A percentile compares a stretch with the other conserved stretches of the same genome.
Conservation (phyloP, 495 filamentous ascomycete genomes). For the Cenococcum geophilum region DNA sequence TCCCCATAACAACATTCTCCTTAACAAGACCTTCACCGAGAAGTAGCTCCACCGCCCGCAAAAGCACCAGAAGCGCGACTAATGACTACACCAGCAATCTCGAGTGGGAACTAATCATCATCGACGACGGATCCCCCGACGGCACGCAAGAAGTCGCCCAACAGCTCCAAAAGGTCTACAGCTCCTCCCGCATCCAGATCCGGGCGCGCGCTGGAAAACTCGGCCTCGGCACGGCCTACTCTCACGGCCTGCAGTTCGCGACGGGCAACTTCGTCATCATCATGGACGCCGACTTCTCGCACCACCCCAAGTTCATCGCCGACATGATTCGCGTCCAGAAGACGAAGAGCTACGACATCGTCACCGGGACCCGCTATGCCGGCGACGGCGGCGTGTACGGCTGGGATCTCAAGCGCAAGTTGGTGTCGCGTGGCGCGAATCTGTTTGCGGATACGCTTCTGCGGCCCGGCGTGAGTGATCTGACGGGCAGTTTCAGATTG, state of each 20-base stretch:
- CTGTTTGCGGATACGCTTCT: conserved; percentile 92
- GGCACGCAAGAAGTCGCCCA: conserved; percentile 83
- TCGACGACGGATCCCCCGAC: conserved; percentile 96
- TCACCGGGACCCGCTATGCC: conserved; percentile 90
- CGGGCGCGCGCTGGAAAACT: conserved; percentile 88
- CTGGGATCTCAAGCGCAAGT: conserved; percentile 95
- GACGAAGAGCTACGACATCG: conserved; percentile 76
- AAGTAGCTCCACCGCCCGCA: conserved; percentile 45
- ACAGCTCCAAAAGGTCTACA: conserved; percentile 82
- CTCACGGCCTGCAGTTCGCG: conserved; percentile 82
- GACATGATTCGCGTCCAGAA: conserved; percentile 75
- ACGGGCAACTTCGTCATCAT: conserved; percentile 95
- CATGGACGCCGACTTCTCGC: conserved; percentile 99
- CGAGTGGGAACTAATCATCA: conserved; percentile 94
- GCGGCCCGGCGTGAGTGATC: conserved; percentile 88
- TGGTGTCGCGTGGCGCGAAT: conserved; percentile 87
- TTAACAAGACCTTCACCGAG: conserved; percentile 83
- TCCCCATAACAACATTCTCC: conserved; percentile 91
- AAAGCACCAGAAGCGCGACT: no score
- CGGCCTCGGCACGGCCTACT: conserved; percentile 92
- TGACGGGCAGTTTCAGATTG: conserved; percentile 89
- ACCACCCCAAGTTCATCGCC: conserved; percentile 95
- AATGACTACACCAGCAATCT: conserved; percentile 56
- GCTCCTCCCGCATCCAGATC: conserved; percentile 66
- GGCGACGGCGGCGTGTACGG: conserved; percentile 89